phyloP scores from a whole-genome alignment of 192 early-diverging fungal species.

The Backusella tuberculispora region DNA sequence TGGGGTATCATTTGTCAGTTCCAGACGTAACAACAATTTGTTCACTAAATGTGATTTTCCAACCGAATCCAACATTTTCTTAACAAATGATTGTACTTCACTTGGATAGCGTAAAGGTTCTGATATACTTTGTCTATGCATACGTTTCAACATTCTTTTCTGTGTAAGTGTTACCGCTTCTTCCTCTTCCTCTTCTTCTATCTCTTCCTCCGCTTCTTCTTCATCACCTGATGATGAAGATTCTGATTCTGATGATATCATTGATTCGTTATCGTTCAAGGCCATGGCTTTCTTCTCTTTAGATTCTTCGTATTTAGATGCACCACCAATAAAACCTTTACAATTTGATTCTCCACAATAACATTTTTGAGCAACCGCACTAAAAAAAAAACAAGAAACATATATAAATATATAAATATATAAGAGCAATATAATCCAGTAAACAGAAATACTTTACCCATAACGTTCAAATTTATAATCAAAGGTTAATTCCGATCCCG shows the following conservation, averaged over 20 bases:
- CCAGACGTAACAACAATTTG: conserved; percentile 67
- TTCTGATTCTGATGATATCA: conserved; percentile 52
- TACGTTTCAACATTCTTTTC: conserved; percentile 41
- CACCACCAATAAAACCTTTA: conserved; percentile 89
- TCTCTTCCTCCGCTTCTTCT: conserved; percentile 8
- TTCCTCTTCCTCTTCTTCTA: conserved; percentile 43
- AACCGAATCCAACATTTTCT: conserved; percentile 68
- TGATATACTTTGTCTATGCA: conserved; percentile 34
- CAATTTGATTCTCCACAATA: conserved; percentile 89
- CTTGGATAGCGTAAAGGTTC: conserved; percentile 66
- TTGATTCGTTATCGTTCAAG: conserved; percentile 48
- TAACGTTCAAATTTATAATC: conserved; percentile 98
- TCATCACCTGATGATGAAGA: conserved; percentile 31
- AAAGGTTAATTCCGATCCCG: conserved; percentile 92
- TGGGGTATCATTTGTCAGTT: conserved; percentile 50
- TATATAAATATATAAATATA: not conserved
- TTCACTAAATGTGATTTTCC: conserved; percentile 56
- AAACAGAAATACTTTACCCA: conserved; percentile 53
- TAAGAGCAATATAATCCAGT: too few species aligned
- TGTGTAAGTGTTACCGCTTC: conserved; percentile 45
- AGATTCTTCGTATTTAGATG: conserved; percentile 63
- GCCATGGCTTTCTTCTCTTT: conserved; percentile 58
- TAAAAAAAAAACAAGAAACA: conserved; percentile 32
- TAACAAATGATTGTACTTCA: conserved; percentile 75
- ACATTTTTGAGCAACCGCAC: conserved; percentile 88